A percentile compares a stretch with the other conserved stretches of the same genome.
Evolutionary conservation across 23 red algal species (phyloP).

Genomic region (Pyropia yezoensis): DNA sequence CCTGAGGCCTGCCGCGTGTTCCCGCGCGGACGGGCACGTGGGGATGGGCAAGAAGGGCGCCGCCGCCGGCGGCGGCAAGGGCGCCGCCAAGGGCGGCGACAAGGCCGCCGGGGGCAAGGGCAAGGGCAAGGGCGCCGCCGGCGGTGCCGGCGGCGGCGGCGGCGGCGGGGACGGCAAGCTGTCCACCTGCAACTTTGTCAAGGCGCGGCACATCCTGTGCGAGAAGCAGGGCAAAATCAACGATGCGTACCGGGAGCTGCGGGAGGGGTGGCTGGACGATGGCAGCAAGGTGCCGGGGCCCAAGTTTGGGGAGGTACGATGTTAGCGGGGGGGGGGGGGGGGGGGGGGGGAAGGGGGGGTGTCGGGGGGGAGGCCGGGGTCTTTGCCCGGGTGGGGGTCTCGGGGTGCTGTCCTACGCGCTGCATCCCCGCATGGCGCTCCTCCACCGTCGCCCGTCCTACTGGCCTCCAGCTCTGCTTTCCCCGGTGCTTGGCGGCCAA

Average conservation of each 20-base stretch:
- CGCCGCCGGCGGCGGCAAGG: constrained; percentile 5
- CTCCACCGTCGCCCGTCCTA: too few relatives aligned
- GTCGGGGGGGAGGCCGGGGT: not conserved
- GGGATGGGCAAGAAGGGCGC: too few relatives aligned
- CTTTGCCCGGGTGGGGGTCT: too few relatives aligned
- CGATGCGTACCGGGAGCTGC: constrained; percentile 60
- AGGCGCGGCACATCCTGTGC: constrained; percentile 94
- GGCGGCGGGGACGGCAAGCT: constrained; percentile 65
- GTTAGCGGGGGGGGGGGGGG: not conserved
- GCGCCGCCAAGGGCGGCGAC: not conserved
- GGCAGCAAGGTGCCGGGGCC: constrained; percentile 54
- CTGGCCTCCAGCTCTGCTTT: too few relatives aligned
- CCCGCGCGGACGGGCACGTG: too few relatives aligned
- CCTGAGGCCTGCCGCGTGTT: too few relatives aligned
- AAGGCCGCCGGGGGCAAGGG: constrained; percentile 27
- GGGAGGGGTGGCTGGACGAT: constrained; percentile 35
- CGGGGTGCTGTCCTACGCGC: too few relatives aligned
- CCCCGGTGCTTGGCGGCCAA: too few relatives aligned
- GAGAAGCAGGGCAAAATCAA: constrained; percentile 86
- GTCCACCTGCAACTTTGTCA: constrained; percentile 90
- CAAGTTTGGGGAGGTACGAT: constrained; percentile 61
- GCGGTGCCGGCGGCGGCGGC: constrained; percentile 23
- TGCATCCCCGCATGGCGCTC: too few relatives aligned
- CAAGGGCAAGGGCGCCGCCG: constrained; percentile 16
- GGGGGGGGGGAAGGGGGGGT: not conserved